Evolutionary conservation across 2,329 filamentous ascomycete genomes (phyloP), one percentile per base, ranked within the genome.

Genomic region (Orbilia oligospora): DNA sequence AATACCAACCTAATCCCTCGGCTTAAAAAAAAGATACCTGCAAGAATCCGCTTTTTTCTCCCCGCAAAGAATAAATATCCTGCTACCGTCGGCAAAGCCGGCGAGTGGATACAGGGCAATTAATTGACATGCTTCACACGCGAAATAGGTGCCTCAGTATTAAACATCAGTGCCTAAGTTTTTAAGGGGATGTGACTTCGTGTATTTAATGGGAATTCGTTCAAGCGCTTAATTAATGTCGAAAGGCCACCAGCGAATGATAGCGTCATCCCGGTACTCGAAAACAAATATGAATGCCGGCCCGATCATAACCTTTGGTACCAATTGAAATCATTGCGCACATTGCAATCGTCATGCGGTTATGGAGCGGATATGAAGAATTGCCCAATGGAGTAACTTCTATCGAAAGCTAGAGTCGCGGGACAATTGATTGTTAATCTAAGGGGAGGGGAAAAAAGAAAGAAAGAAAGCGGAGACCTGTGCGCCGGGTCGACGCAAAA

Each of bases 1-100:
- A 20, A 18, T 46, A 30, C 27, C n/a, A 20, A 20, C 2, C 12
- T 5, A 48, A 48, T 61, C 10, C 68, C 68, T 71, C 68, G 68
- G 68, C 68, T 71, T 64, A 71, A 71, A 71, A 64, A 27, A 46
- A 48, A 46, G 1, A n/a, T 27, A 30, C 36, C 48, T 58, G 51
- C 66, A 41, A 12, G 38, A 46, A 69, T 2, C 55, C 68, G 55
- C 68, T 53, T 30, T 53, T 53, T 41, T n/a, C n/a, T n/a, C n/a
- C 30, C 18, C 22, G 18, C 16, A 27, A 20, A 27, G n/a, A 24
- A 20, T 27, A 58, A 30, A n/a, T 18, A 5, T 18, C 12, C 27
- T 48, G 44, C n/a, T 20, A 24, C 48, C 33, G 30, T 36, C 56
- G 56, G 56, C 56, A 41, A 3, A 41, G 56, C 56, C 56, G 56